Evolutionary conservation across 495 filamentous ascomycete species (phyloP).

Genomic region (Penicillium lagena): DNA sequence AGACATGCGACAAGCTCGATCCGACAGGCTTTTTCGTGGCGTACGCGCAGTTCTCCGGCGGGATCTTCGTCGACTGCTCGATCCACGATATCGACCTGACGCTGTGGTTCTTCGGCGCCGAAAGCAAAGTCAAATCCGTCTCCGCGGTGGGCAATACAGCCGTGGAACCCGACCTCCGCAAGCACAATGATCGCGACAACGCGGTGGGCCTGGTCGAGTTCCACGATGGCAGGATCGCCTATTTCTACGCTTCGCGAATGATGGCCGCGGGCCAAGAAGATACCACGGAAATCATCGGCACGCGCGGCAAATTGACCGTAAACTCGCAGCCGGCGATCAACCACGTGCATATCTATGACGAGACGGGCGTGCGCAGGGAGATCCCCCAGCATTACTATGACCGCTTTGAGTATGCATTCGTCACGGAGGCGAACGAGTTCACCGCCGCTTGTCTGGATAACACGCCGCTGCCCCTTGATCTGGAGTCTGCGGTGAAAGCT

Average conservation of each 20-base stretch:
- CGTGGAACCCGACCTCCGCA: conserved; percentile 52
- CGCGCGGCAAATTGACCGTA: conserved; percentile 51
- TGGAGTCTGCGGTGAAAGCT: conserved; percentile 50
- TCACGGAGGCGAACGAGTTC: conserved; percentile 57
- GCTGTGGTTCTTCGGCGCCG: conserved; percentile 51
- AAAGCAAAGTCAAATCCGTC: conserved; percentile 43
- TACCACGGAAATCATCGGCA: conserved; percentile 58
- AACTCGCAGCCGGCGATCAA: conserved; percentile 47
- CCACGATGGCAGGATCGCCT: conserved; percentile 52
- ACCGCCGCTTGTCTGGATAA: conserved; percentile 47
- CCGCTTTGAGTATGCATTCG: conserved; percentile 57
- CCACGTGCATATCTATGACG: conserved; percentile 47
- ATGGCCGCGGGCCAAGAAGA: conserved; percentile 62
- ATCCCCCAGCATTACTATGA: conserved; percentile 54
- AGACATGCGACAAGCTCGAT: conserved; percentile 54
- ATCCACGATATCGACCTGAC: conserved; percentile 55
- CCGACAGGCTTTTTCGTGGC: conserved; percentile 50
- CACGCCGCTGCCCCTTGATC: conserved; percentile 44
- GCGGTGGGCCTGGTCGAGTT: conserved; percentile 60
- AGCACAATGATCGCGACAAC: conserved; percentile 57
- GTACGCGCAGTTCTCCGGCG: conserved; percentile 49
- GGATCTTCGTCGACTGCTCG: conserved; percentile 56
- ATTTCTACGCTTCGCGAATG: conserved; percentile 55
- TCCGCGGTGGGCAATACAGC: conserved; percentile 51
- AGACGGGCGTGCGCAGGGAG: conserved; percentile 44